These are phyloP conservation scores for Azolla pinnata DNA, from an alignment of 75 land plant genomes.

Conservation along the genomic window DNA sequence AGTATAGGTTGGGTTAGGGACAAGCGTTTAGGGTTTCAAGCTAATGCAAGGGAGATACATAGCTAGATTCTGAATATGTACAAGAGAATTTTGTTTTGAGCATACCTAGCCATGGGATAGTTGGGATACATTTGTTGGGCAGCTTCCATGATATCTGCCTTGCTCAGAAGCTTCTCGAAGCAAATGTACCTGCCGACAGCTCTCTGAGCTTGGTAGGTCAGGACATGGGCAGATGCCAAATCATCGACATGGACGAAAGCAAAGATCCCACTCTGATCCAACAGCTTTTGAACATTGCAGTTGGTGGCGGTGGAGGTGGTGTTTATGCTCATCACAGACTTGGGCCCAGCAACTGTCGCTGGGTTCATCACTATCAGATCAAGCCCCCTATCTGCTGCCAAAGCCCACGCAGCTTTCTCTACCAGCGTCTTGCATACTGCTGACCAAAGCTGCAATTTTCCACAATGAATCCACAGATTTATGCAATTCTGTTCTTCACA, in stretches of 20 bases:
- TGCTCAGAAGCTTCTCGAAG: conserved; percentile 45
- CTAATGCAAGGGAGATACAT: no score
- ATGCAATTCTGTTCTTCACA: no score
- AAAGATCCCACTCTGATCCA: conserved; percentile 58
- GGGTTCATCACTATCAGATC: conserved; percentile 65
- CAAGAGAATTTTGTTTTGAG: no score
- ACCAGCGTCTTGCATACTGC: conserved; percentile 59
- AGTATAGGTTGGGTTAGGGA: no score
- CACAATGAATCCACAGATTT: no score
- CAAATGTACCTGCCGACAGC: conserved; percentile 79
- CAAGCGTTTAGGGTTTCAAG: no score
- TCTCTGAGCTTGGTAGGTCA: conserved; percentile 35
- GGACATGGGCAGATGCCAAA: conserved; percentile 64
- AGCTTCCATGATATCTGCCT: conserved; percentile 19
- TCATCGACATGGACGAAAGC: conserved; percentile 58
- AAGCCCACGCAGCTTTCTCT: conserved; percentile 86
- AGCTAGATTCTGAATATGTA: no score
- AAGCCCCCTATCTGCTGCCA: conserved; percentile 69
- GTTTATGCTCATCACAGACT: conserved; percentile 7
- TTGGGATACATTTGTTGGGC: conserved; percentile 5
- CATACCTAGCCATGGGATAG: background rate
- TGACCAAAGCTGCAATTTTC: conserved; percentile 81
- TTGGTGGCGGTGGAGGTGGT: conserved; percentile 24
- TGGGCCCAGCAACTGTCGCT: conserved; percentile 46
- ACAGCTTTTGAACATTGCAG: conserved; percentile 47